These are phyloP conservation scores for Tilletia horrida DNA, from an alignment of 1,284 basidiomycete species.

Conservation along the genomic window DNA sequence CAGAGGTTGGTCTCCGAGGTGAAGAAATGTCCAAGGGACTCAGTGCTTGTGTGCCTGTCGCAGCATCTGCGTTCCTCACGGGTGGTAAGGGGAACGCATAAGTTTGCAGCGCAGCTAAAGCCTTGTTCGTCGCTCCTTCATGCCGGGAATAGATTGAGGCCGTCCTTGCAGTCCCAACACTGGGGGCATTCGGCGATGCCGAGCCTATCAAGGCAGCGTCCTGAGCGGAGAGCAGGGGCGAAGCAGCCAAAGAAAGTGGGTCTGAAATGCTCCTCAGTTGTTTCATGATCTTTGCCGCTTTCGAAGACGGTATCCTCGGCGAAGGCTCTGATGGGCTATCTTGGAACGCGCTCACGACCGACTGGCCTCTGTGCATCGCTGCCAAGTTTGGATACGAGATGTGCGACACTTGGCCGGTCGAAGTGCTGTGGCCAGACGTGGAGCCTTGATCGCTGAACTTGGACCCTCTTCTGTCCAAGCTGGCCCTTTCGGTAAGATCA, in stretches of 20 bases:
- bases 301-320: too few relatives aligned
- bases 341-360: background rate
- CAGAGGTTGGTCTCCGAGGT: background rate
- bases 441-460: constrained; percentile 2
- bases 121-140: constrained; percentile 3
- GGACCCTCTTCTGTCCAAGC: background rate
- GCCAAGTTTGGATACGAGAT: constrained; percentile 1
- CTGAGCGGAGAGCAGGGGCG: too few relatives aligned
- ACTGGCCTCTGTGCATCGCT: background rate
- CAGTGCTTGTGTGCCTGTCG: too few relatives aligned
- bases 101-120: background rate
- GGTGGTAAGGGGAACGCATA: background rate
- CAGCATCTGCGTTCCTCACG: background rate
- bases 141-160: constrained; percentile 5
- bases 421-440: background rate
- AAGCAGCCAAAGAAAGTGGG: too few relatives aligned
- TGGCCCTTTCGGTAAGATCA: too few relatives aligned
- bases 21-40: too few relatives aligned
- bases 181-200: background rate
- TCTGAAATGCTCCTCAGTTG: too few relatives aligned
- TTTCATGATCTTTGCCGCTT: too few relatives aligned
- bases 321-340: too few relatives aligned
- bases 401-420: background rate
- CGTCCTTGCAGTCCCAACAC: background rate
- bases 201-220: too few relatives aligned